Conservation (phyloP, 805 yeast genomes). For the Spathaspora boniae region DNA sequence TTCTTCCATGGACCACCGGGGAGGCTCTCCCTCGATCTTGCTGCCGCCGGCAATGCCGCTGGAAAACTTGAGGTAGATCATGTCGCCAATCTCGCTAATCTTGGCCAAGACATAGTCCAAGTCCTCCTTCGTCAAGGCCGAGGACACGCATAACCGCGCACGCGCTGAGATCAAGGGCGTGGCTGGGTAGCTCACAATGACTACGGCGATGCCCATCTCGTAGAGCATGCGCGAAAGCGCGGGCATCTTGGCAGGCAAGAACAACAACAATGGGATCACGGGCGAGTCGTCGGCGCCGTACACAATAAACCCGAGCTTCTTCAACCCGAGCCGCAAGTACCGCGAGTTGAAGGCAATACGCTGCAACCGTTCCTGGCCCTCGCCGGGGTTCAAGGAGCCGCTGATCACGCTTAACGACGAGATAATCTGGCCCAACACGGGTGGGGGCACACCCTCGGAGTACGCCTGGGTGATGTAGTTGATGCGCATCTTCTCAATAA, state of each 20-base stretch:
- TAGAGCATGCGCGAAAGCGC: conserved; percentile 82
- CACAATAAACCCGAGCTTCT: conserved; percentile 89
- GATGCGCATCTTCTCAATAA: conserved; percentile 72
- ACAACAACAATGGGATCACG: conserved; percentile 83
- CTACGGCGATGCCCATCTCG: conserved; percentile 83
- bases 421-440: conserved; percentile 84
- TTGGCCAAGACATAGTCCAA: conserved; percentile 73
- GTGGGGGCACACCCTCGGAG: conserved; percentile 87
- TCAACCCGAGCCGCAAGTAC: conserved; percentile 84
- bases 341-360: conserved; percentile 96
- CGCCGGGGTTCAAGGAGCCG: conserved; percentile 86
- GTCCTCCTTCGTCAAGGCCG: conserved; percentile 92
- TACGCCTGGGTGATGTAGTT: conserved; percentile 70
- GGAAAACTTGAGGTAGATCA: conserved; percentile 68
- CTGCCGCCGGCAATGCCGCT: conserved; percentile 77
- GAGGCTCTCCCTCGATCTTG: conserved; percentile 49
- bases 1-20: conserved; percentile 77
- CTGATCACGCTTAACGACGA: conserved; percentile 74
- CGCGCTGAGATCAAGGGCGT: conserved; percentile 88
- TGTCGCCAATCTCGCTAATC: conserved; percentile 76
- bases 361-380: conserved; percentile 85
- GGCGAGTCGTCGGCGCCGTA: conserved; percentile 97
- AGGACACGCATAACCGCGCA: conserved; percentile 87
- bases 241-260: conserved; percentile 93
- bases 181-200: conserved; percentile 97